phyloP scores from a whole-genome alignment of 129 eudicot species.

The Apium graveolens region DNA sequence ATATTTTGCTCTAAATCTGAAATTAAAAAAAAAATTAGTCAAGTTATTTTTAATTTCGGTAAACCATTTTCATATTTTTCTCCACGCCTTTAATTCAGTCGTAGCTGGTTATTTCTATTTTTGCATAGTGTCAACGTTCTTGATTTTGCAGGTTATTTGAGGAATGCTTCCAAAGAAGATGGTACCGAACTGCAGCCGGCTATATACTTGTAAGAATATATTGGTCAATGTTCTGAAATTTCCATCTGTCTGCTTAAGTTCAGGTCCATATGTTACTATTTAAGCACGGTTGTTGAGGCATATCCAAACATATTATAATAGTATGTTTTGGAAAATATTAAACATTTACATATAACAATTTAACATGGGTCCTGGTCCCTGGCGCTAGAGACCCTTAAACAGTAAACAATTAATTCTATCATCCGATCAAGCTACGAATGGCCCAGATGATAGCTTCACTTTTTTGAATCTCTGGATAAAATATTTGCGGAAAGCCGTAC shows the following conservation, averaged over 20 bases:
- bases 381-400: no score
- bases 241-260: background rate
- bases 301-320: background rate
- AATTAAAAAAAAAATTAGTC: no score
- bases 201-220: slow-evolving; percentile 75
- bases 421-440: no score
- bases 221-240: background rate
- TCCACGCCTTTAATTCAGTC: background rate
- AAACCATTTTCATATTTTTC: background rate
- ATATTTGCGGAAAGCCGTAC: no score
- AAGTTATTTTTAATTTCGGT: no score
- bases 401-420: no score
- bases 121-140: background rate
- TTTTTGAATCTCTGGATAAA: no score
- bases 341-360: no score
- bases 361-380: no score
- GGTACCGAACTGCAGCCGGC: slow-evolving; percentile 99
- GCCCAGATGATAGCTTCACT: no score
- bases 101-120: background rate
- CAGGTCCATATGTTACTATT: background rate
- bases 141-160: slow-evolving; percentile 73
- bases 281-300: background rate
- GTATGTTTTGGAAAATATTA: no score
- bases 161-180: slow-evolving; percentile 93
- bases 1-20: no score